Conservation (phyloP, 2,329 filamentous ascomycete species). For the Scytalidium sp. region DNA sequence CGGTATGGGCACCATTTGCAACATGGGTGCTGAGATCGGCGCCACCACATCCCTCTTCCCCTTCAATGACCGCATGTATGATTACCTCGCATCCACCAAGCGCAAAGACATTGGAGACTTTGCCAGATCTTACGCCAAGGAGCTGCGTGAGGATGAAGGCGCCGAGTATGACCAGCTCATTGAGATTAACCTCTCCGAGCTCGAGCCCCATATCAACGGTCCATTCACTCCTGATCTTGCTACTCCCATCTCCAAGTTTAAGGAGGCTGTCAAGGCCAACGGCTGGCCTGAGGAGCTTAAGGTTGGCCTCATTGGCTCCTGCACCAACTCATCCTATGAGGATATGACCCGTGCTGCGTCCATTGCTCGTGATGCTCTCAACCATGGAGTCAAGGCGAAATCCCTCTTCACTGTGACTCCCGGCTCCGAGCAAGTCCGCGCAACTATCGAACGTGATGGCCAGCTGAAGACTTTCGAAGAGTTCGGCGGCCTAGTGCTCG, state of each 20-base stretch:
- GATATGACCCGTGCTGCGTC: constrained; percentile 94
- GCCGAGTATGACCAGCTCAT: constrained; percentile 95
- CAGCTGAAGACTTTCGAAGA: constrained; percentile 94
- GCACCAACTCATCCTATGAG: constrained; percentile 85
- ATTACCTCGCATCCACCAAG: constrained; percentile 91
- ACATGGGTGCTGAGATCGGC: constrained; percentile 72
- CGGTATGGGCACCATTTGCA: constrained; percentile 80
- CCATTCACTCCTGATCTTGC: constrained; percentile 98
- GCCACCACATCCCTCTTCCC: constrained; percentile 94
- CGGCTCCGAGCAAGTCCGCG: constrained; percentile 94
- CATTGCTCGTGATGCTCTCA: constrained; percentile 85
- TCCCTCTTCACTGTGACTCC: constrained; percentile 91
- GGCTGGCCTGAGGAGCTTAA: constrained; percentile 96
- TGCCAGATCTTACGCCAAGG: constrained; percentile 76
- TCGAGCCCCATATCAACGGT: constrained; percentile 98
- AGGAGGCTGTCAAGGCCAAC: constrained; percentile 89
- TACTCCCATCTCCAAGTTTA: constrained; percentile 97
- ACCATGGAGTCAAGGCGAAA: constrained; percentile 93
- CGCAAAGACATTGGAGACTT: constrained; percentile 88
- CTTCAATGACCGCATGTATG: constrained; percentile 97
- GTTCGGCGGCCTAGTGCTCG: constrained; percentile 90
- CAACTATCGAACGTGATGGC: constrained; percentile 84
- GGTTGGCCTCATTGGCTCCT: constrained; percentile 95
- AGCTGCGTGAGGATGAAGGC: constrained; percentile 83
- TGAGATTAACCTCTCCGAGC: constrained; percentile 90